A percentile compares a stretch with the other conserved stretches of the same genome.
Evolutionary conservation across 345 rosid species (phyloP).

Genomic region (Eucalyptus shirleyi): DNA sequence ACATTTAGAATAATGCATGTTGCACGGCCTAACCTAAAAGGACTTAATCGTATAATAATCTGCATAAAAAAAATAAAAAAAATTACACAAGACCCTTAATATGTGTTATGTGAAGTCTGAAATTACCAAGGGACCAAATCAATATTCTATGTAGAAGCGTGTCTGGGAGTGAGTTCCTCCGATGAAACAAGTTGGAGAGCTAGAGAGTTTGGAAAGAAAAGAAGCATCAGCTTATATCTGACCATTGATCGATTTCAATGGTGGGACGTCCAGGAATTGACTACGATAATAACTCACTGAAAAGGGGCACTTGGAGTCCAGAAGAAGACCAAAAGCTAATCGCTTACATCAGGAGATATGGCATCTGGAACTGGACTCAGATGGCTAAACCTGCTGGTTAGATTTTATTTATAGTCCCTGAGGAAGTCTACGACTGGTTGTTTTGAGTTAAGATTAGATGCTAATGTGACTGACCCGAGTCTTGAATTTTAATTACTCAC

Average conservation of each 20-base stretch:
- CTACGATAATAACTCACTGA: background rate
- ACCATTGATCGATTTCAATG: background rate
- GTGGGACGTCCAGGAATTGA: background rate
- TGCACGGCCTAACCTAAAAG: background rate
- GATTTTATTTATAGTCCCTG: background rate
- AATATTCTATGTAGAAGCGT: background rate
- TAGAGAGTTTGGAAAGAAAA: background rate
- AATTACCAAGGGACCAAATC: background rate
- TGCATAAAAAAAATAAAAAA: background rate
- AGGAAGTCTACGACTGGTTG: background rate
- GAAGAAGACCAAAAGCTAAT: constrained; percentile 1
- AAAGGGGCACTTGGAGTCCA: background rate
- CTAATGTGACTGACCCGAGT: background rate
- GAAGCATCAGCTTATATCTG: background rate
- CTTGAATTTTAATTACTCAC: background rate
- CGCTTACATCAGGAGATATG: background rate
- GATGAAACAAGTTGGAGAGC: background rate
- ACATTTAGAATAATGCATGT: background rate
- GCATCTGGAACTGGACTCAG: background rate
- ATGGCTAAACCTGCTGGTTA: background rate
- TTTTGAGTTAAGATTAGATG: background rate
- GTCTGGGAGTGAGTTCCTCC: background rate
- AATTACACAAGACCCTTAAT: background rate
- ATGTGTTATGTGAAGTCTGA: background rate
- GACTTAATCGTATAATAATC: background rate